Percentiles rank a stretch among this genome's conserved stretches.
Conservation (phyloP, 2,329 filamentous ascomycete species). For the Fonsecaea pedrosoi region DNA sequence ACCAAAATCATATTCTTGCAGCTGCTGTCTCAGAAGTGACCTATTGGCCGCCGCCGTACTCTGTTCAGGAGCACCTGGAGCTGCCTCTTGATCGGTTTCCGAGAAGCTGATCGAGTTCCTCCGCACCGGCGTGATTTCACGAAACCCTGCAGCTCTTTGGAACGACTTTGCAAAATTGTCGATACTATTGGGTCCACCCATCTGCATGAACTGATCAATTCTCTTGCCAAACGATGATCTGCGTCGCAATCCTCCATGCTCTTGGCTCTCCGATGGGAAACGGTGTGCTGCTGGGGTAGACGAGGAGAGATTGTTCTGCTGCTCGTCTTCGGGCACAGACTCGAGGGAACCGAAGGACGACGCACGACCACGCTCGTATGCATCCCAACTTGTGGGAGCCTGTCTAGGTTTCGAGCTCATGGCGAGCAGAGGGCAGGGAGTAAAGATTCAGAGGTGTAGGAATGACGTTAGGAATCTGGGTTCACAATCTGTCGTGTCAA, state of each 20-base stretch:
- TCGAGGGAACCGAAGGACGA: slow-evolving; percentile 42
- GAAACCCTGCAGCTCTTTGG: slow-evolving; percentile 87
- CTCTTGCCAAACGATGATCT: slow-evolving; percentile 55
- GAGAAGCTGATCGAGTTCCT: slow-evolving; percentile 74
- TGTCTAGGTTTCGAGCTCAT: slow-evolving; percentile 38
- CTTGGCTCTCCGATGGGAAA: slow-evolving; percentile 28
- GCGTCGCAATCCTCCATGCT: slow-evolving; percentile 37
- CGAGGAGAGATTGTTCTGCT: slow-evolving; percentile 32
- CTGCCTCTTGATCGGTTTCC: slow-evolving; percentile 59
- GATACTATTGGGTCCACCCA: slow-evolving; percentile 91
- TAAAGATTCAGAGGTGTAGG: slow-evolving; percentile 4
- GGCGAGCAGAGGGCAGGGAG: slow-evolving; percentile 12
- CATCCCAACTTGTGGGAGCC: slow-evolving; percentile 41
- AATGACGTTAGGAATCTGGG: background rate
- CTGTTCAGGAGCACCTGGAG: slow-evolving; percentile 43
- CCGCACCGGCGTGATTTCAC: slow-evolving; percentile 78
- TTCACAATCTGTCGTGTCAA: slow-evolving; percentile 9
- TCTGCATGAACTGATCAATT: slow-evolving; percentile 62
- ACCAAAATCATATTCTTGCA: slow-evolving; percentile 37
- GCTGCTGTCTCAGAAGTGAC: slow-evolving; percentile 43
- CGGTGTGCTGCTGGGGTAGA: slow-evolving; percentile 30
- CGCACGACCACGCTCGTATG: slow-evolving; percentile 43
- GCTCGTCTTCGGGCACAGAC: slow-evolving; percentile 41
- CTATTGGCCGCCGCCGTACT: slow-evolving; percentile 37
- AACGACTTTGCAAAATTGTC: slow-evolving; percentile 92